Evolutionary conservation across 164 flowering plant genomes (phyloP).

Genomic region (Nelumbo lutea): DNA sequence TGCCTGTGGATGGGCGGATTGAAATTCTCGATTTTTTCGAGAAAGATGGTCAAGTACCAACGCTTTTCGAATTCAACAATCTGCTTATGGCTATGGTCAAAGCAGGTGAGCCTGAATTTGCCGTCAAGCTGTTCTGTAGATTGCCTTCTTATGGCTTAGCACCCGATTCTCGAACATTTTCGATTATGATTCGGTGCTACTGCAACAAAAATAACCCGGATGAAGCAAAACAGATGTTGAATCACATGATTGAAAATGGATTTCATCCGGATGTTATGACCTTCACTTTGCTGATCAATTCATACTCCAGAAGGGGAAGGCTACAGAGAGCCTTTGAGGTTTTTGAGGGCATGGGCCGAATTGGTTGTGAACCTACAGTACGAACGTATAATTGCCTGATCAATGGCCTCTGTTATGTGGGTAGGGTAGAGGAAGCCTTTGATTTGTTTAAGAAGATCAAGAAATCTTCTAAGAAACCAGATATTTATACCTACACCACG

Average conservation of each 20-base stretch:
- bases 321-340: slow-evolving; percentile 53
- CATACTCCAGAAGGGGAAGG: slow-evolving; percentile 54
- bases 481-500: slow-evolving; percentile 64
- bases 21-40: slow-evolving; percentile 16
- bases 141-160: slow-evolving; percentile 28
- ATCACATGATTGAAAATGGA: slow-evolving; percentile 52
- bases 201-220: slow-evolving; percentile 42
- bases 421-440: slow-evolving; percentile 70
- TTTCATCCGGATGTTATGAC: slow-evolving; percentile 47
- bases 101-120: slow-evolving; percentile 42
- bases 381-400: slow-evolving; percentile 68
- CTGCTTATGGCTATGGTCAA: slow-evolving; percentile 39
- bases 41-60: slow-evolving; percentile 16
- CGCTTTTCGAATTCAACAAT: slow-evolving; percentile 37
- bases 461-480: slow-evolving; percentile 39
- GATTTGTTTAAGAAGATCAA: slow-evolving; percentile 49
- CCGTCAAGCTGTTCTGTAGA: slow-evolving; percentile 31
- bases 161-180: slow-evolving; percentile 49
- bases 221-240: slow-evolving; percentile 41
- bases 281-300: slow-evolving; percentile 45
- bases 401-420: slow-evolving; percentile 83
- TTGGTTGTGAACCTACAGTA: slow-evolving; percentile 49
- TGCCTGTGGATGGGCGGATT: slow-evolving; percentile 16
- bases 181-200: slow-evolving; percentile 40
- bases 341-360: slow-evolving; percentile 46